Conservation (phyloP, 257 asterid genomes). For the Solanum chilense region DNA sequence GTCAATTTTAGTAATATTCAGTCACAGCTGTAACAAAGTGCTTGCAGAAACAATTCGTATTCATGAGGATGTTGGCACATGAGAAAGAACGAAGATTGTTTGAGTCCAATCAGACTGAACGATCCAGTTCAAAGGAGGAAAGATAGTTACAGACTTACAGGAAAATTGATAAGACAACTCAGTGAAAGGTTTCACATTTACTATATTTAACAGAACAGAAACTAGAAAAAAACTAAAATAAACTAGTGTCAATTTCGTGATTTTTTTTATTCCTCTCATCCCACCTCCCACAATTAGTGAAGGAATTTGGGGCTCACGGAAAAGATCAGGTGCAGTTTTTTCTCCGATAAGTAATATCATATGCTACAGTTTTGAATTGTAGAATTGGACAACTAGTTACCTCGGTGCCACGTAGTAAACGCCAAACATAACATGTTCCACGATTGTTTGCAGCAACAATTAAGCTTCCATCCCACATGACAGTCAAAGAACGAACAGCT, state of each 20-base stretch:
- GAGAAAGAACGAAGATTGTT: not conserved
- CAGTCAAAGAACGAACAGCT: slow-evolving; percentile 83
- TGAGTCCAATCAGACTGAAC: not conserved
- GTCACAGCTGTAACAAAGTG: not conserved
- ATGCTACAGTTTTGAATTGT: not conserved
- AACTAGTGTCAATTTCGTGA: not conserved
- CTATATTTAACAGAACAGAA: not conserved
- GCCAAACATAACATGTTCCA: slow-evolving; percentile 96
- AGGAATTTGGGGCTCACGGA: not conserved
- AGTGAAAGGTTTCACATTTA: not conserved
- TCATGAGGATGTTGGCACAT: not conserved
- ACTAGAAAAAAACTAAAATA: not conserved
- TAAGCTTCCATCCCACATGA: slow-evolving; percentile 98
- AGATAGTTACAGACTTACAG: not conserved
- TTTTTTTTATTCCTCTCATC: not conserved
- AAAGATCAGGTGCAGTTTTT: not conserved
- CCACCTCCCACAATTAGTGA: not conserved
- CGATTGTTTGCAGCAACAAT: slow-evolving; percentile 92
- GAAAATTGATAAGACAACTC: not conserved
- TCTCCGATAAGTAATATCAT: not conserved
- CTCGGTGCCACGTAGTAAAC: slow-evolving; percentile 79
- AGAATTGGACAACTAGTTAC: slow-evolving; percentile 10
- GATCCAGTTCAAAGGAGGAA: not conserved
- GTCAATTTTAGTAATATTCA: not conserved
- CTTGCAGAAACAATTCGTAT: not conserved